These are phyloP conservation scores for Botrytis squamosa DNA, from an alignment of 2,329 filamentous ascomycete genomes.

Conservation along the genomic window DNA sequence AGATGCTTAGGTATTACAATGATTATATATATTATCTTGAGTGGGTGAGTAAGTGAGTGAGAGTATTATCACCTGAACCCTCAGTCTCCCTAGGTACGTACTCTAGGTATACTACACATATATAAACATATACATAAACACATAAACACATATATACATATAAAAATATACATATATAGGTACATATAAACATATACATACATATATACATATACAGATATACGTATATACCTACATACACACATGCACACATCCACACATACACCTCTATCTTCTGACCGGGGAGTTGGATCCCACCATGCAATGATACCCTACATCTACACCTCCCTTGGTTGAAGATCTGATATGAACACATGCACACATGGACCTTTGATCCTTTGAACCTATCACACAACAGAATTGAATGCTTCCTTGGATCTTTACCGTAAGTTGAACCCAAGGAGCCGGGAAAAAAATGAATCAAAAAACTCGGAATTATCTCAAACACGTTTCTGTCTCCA, in stretches of 20 bases:
- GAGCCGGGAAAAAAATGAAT: not conserved
- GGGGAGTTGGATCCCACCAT: not conserved
- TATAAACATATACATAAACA: too few species aligned
- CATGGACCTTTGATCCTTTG: not conserved
- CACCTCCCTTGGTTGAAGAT: not conserved
- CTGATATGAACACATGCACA: not conserved
- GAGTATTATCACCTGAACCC: too few species aligned
- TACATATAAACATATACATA: too few species aligned
- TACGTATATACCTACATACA: too few species aligned
- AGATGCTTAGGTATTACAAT: not conserved
- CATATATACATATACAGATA: too few species aligned
- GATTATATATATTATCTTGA: not conserved
- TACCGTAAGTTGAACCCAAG: not conserved
- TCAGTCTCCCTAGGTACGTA: not conserved
- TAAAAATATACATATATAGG: too few species aligned
- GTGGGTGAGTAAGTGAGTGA: not conserved
- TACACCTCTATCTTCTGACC: not conserved
- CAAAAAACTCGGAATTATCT: not conserved
- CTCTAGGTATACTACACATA: not conserved
- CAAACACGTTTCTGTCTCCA: not conserved
- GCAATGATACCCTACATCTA: not conserved
- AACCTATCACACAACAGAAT: not conserved
- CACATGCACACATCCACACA: too few species aligned
- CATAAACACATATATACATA: not conserved
- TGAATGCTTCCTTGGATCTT: not conserved